A percentile compares a stretch with the other conserved stretches of the same genome.
Conservation (phyloP, 2,329 filamentous ascomycete genomes). For the Pleochaeta shiraiana region DNA sequence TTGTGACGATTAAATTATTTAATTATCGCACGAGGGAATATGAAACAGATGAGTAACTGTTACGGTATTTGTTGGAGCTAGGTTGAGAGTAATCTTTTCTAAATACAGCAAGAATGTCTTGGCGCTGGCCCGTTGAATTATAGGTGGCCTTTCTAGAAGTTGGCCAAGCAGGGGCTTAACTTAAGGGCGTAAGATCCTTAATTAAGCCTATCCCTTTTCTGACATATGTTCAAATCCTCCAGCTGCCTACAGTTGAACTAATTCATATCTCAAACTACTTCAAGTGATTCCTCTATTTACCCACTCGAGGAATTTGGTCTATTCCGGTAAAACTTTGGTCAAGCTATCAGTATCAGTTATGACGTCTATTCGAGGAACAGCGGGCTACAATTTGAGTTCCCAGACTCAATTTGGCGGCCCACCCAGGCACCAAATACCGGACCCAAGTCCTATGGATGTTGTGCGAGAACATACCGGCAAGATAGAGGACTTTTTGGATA, state of each 20-base stretch:
- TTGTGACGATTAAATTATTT: too few relatives aligned
- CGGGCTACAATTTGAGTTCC: conserved; percentile 21
- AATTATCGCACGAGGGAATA: too few relatives aligned
- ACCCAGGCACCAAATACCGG: conserved; percentile 16
- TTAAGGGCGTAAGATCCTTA: not conserved
- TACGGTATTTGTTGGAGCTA: too few relatives aligned
- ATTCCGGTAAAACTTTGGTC: too few relatives aligned
- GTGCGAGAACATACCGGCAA: conserved; percentile 94
- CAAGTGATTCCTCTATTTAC: not conserved
- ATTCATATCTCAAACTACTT: not conserved
- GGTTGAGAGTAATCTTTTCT: too few relatives aligned
- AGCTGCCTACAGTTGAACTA: not conserved
- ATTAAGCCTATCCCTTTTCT: too few relatives aligned
- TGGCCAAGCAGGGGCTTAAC: not conserved
- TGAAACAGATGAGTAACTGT: too few relatives aligned
- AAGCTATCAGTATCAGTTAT: conserved; percentile 19
- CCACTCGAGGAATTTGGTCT: not conserved
- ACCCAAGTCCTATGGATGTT: conserved; percentile 41
- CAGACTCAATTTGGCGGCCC: conserved; percentile 20
- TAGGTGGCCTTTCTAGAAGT: conserved; percentile 3
- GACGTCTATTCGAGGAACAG: conserved; percentile 36
- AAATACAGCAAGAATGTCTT: too few relatives aligned
- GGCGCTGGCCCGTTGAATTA: not conserved
- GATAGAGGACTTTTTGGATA: conserved; percentile 87
- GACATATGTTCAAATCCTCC: not conserved